Conservation (phyloP, 768 basidiomycete genomes). For the Amanita phalloides region DNA sequence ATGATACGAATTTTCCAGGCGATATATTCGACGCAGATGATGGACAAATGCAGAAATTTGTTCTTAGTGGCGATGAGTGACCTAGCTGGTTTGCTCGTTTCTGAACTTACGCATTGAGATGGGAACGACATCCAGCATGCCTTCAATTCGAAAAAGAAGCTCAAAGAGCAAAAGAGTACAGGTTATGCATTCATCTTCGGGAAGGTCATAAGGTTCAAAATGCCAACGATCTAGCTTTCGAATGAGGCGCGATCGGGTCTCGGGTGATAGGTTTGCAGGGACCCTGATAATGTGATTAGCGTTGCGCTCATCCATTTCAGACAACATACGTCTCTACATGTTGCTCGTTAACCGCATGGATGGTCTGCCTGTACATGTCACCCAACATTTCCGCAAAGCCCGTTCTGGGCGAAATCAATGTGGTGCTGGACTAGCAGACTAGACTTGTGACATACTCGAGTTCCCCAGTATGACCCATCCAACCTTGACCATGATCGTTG, state of each 20-base stretch:
- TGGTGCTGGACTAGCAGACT: neutral
- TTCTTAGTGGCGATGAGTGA: constrained; percentile 28
- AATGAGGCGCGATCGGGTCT: constrained; percentile 55
- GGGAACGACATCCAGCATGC: constrained; percentile 48
- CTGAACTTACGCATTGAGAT: constrained; percentile 45
- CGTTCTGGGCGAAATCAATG: constrained; percentile 21
- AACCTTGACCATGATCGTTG: constrained; percentile 55
- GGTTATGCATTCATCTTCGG: constrained; percentile 71
- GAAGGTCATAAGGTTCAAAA: constrained; percentile 81
- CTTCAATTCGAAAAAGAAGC: constrained; percentile 68
- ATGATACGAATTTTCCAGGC: constrained; percentile 89
- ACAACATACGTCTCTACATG: constrained; percentile 30
- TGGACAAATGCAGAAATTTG: constrained; percentile 71
- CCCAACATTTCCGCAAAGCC: constrained; percentile 75
- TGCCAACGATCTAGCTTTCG: constrained; percentile 67
- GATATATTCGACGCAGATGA: constrained; percentile 88
- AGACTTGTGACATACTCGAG: constrained; percentile 33
- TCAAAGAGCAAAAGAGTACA: constrained; percentile 87
- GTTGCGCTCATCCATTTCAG: neutral
- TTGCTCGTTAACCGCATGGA: constrained; percentile 56
- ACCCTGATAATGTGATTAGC: constrained; percentile 20
- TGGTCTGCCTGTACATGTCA: constrained; percentile 78
- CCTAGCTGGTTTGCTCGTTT: constrained; percentile 8
- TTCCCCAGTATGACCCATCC: constrained; percentile 42
- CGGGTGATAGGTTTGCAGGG: constrained; percentile 34